phyloP scores from a whole-genome alignment of 108 stramenopile genomes.

The Cyclotella cryptica region DNA sequence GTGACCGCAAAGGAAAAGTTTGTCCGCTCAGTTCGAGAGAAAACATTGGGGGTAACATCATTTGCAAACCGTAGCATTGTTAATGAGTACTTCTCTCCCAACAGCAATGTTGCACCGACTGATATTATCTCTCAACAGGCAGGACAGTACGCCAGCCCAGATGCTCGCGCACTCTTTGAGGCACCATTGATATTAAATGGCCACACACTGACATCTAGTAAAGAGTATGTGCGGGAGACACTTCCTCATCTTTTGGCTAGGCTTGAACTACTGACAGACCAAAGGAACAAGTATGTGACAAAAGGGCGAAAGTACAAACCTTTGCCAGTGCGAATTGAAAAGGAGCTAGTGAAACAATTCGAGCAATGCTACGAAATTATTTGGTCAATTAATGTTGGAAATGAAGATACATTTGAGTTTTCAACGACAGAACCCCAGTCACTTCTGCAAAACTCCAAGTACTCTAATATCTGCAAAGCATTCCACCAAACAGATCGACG shows the following conservation, averaged over 20 bases:
- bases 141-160: slow-evolving; percentile 25
- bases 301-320: slow-evolving; percentile 51
- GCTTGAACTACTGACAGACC: slow-evolving; percentile 50
- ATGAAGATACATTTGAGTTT: slow-evolving; percentile 55
- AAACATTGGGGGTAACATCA: slow-evolving; percentile 57
- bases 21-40: slow-evolving; percentile 55
- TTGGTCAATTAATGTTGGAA: slow-evolving; percentile 65
- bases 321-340: slow-evolving; percentile 56
- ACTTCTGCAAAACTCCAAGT: slow-evolving; percentile 48
- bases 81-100: slow-evolving; percentile 68
- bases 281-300: slow-evolving; percentile 45
- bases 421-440: slow-evolving; percentile 63
- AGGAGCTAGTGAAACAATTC: slow-evolving; percentile 44
- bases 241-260: slow-evolving; percentile 65
- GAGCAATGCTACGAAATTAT: slow-evolving; percentile 59
- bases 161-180: slow-evolving; percentile 47
- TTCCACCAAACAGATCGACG: slow-evolving; percentile 52
- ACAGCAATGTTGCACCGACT: slow-evolving; percentile 68
- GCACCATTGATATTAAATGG: slow-evolving; percentile 68
- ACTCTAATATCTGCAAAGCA: slow-evolving; percentile 56
- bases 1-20: slow-evolving; percentile 63
- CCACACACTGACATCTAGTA: slow-evolving; percentile 53
- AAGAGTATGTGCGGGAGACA: slow-evolving; percentile 58
- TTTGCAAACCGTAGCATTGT: slow-evolving; percentile 64
- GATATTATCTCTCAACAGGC: slow-evolving; percentile 33